Percentiles rank a stretch among this genome's conserved stretches.
These are phyloP conservation scores for Phytophthora foliorum DNA, from an alignment of 352 stramenopile genomes.

Conservation along the genomic window DNA sequence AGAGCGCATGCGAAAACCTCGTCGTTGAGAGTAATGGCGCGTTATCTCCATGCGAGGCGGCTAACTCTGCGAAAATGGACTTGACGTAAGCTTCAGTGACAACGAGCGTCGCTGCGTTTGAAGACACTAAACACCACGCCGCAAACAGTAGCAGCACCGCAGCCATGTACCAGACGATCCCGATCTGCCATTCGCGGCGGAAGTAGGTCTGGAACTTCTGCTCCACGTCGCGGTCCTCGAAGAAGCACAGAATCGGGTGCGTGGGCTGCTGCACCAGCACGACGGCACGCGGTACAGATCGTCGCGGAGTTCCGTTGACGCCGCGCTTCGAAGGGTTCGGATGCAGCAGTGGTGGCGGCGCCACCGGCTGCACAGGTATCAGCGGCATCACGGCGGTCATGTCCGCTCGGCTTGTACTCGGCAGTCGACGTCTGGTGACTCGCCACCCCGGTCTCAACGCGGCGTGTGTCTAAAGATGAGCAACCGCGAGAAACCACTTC, in stretches of 20 bases:
- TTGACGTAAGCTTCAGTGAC: conserved; percentile 26
- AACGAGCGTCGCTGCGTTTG: conserved; percentile 27
- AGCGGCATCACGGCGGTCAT: conserved; percentile 35
- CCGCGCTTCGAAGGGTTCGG: conserved; percentile 39
- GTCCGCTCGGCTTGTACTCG: background rate
- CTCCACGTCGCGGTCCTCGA: conserved; percentile 64
- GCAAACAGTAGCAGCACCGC: conserved; percentile 36
- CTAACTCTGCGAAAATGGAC: conserved; percentile 21
- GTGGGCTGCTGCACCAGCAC: conserved; percentile 55
- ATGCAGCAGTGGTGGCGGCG: conserved; percentile 1
- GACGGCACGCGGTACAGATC: conserved; percentile 36
- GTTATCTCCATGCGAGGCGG: background rate
- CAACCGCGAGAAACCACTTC: conserved; percentile 12
- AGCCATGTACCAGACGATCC: conserved; percentile 47
- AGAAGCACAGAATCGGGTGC: conserved; percentile 56
- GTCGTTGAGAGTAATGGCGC: conserved; percentile 4
- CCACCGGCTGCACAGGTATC: conserved; percentile 20
- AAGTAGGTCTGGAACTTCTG: conserved; percentile 74
- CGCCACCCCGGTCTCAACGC: background rate
- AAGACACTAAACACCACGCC: conserved; percentile 34
- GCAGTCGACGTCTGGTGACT: background rate
- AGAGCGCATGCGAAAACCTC: conserved; percentile 21
- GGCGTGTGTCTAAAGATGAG: background rate
- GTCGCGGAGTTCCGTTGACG: conserved; percentile 37
- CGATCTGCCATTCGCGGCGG: conserved; percentile 49